Conservation (phyloP, 805 yeast genomes). For the Zygosaccharomyces bisporus region DNA sequence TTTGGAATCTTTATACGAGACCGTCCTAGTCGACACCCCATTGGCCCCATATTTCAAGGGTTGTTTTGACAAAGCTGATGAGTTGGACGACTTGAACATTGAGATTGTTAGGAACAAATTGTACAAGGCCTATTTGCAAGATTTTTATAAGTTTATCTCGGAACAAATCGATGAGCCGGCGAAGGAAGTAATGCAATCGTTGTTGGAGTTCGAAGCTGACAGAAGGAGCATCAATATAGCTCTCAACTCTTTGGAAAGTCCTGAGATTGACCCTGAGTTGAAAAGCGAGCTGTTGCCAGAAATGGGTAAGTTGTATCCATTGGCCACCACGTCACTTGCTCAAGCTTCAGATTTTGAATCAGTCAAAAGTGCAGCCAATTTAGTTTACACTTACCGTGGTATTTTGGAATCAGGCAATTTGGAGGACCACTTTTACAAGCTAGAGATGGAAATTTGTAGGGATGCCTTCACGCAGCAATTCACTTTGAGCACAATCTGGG, state of each 20-base stretch:
- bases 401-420: conserved; percentile 57
- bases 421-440: conserved; percentile 90
- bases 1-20: conserved; percentile 85
- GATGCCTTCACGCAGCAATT: conserved; percentile 96
- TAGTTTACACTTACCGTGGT: conserved; percentile 61
- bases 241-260: conserved; percentile 66
- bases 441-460: conserved; percentile 89
- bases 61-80: conserved; percentile 78
- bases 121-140: conserved; percentile 90
- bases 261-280: conserved; percentile 59
- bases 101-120: conserved; percentile 90
- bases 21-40: conserved; percentile 94
- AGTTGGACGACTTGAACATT: conserved; percentile 90
- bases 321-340: conserved; percentile 59
- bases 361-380: conserved; percentile 60
- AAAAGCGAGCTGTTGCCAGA: conserved; percentile 74
- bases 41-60: conserved; percentile 94
- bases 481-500: conserved; percentile 86
- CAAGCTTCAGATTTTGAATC: conserved; percentile 80
- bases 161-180: conserved; percentile 69
- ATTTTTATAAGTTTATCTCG: conserved; percentile 65
- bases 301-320: conserved; percentile 77
- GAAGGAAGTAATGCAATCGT: conserved; percentile 68
- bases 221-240: conserved; percentile 90
- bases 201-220: conserved; percentile 90